A percentile compares a stretch with the other conserved stretches of the same genome.
Conservation (phyloP, 2,329 filamentous ascomycete species). For the Aspergillus fischeri region DNA sequence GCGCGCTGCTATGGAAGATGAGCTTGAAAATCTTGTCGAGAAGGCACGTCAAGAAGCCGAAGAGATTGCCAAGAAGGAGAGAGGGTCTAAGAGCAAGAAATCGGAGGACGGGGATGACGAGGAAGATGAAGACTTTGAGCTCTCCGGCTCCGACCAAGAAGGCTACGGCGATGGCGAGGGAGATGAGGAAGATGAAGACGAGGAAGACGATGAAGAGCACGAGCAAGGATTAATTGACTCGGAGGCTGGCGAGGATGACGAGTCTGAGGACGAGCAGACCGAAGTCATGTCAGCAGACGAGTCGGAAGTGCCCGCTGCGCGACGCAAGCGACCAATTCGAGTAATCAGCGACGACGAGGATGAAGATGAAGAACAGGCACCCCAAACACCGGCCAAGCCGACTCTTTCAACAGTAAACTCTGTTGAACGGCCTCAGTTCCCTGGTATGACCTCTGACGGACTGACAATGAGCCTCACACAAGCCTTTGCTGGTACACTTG, state of each 20-base stretch:
- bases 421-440: constrained; percentile 55
- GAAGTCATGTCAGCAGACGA: constrained; percentile 39
- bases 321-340: constrained; percentile 50
- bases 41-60: constrained; percentile 77
- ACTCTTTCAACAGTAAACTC: constrained; percentile 23
- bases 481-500: constrained; percentile 87
- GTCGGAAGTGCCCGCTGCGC: constrained; percentile 43
- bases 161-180: constrained; percentile 17
- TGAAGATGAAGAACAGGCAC: constrained; percentile 40
- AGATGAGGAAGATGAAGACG: constrained; percentile 12
- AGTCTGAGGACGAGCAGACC: constrained; percentile 28
- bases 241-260: constrained; percentile 43
- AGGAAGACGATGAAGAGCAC: constrained; percentile 14
- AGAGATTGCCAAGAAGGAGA: constrained; percentile 73
- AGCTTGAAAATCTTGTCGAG: constrained; percentile 83
- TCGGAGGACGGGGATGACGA: constrained; percentile 40
- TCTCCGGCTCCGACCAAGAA: constrained; percentile 14
- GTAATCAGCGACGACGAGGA: constrained; percentile 67
- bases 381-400: constrained; percentile 31
- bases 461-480: constrained; percentile 70
- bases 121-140: constrained; percentile 28
- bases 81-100: constrained; percentile 62
- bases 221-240: constrained; percentile 21
- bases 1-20: constrained; percentile 72
- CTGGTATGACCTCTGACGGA: constrained; percentile 54